A percentile compares a stretch with the other conserved stretches of the same genome.
Conservation (phyloP, 352 stramenopile genomes). For the Paralagenidium karlingii region DNA sequence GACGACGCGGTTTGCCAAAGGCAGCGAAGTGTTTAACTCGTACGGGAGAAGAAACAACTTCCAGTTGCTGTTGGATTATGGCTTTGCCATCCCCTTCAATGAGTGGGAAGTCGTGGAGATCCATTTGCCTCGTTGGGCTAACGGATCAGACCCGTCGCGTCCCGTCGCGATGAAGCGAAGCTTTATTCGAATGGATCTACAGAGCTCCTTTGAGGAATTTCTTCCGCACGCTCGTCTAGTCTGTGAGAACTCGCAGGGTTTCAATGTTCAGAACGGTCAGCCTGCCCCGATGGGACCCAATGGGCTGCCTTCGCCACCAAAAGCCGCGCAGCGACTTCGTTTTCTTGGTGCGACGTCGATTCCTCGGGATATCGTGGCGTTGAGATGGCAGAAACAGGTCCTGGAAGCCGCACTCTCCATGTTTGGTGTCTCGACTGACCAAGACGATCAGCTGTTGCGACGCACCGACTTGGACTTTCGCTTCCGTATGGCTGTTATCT, state of each 20-base stretch:
- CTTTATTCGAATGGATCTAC: neutral
- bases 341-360: slow-evolving; percentile 8
- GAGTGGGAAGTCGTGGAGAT: slow-evolving; percentile 78
- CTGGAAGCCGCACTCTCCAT: slow-evolving; percentile 5
- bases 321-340: neutral
- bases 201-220: slow-evolving; percentile 1
- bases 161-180: neutral
- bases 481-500: slow-evolving; percentile 24
- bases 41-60: slow-evolving; percentile 84
- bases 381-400: slow-evolving; percentile 12
- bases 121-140: slow-evolving; percentile 27
- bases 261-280: no score
- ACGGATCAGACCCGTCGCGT: slow-evolving; percentile 18
- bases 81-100: slow-evolving; percentile 83
- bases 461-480: slow-evolving; percentile 8
- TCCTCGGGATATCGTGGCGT: slow-evolving; percentile 8
- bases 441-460: slow-evolving; percentile 15
- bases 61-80: slow-evolving; percentile 86
- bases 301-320: neutral
- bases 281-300: neutral
- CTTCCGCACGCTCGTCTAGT: slow-evolving; percentile 2
- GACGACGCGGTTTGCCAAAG: slow-evolving; percentile 31
- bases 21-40: slow-evolving; percentile 84
- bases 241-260: neutral
- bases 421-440: slow-evolving; percentile 10